Conservation (phyloP, 148 eudicot genomes). For the Heliosperma pusillum region DNA sequence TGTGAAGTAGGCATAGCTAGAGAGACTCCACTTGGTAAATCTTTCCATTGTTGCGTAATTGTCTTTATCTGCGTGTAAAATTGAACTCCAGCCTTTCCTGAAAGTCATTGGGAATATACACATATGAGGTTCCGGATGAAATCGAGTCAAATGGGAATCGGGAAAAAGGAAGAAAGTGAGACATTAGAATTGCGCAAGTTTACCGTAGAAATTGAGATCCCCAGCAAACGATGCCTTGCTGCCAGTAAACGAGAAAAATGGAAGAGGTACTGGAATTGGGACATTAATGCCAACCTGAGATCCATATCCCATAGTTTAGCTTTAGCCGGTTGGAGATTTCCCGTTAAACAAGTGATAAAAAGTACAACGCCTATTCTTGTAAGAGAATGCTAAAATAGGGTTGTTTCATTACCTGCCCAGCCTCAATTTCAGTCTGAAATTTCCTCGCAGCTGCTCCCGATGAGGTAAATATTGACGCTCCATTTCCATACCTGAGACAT, state of each 20-base stretch:
- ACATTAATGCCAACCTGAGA: conserved; percentile 93
- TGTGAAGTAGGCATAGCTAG: conserved; percentile 99
- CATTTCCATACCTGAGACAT: conserved; percentile 76
- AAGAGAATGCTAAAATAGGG: background rate
- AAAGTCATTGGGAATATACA: conserved; percentile 7
- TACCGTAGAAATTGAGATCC: conserved; percentile 98
- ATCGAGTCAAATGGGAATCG: background rate
- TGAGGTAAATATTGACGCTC: conserved; percentile 89
- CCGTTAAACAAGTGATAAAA: background rate
- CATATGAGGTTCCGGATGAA: background rate
- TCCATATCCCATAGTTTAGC: background rate
- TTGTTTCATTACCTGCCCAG: conserved; percentile 72
- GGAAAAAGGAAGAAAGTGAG: background rate
- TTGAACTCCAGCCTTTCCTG: conserved; percentile 95
- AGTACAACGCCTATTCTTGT: background rate
- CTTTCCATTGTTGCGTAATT: conserved; percentile 97
- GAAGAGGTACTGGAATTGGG: conserved; percentile 93
- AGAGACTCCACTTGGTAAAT: conserved; percentile 74
- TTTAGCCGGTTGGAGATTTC: background rate
- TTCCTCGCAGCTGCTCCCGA: conserved; percentile 95
- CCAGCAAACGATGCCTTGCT: conserved; percentile 97
- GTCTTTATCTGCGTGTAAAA: conserved; percentile 89
- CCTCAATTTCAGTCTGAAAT: conserved; percentile 90
- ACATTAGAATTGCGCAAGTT: conserved; percentile 7
- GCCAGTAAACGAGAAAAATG: conserved; percentile 96